A percentile compares a stretch with the other conserved stretches of the same genome.
These are phyloP conservation scores for Asclepias syriaca DNA, from an alignment of 257 asterid species.

Conservation along the genomic window DNA sequence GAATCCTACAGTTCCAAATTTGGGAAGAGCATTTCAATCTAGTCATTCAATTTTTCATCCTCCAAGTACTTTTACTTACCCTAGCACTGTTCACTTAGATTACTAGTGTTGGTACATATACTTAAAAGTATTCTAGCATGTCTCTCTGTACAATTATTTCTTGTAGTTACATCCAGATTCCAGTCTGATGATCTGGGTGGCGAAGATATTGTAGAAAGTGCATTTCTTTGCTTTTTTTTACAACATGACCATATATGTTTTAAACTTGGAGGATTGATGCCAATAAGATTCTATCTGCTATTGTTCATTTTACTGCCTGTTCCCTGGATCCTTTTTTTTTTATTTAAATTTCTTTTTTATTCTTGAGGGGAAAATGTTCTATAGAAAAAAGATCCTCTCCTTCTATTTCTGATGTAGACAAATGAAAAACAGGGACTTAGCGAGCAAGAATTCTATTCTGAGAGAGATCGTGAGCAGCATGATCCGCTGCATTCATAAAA, in stretches of 20 bases:
- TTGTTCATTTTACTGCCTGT: not conserved
- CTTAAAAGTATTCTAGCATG: conserved; percentile 6
- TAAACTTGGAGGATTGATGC: not conserved
- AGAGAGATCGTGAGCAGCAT: too few species aligned
- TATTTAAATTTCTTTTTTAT: not conserved
- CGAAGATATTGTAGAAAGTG: not conserved
- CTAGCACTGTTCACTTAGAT: conserved; percentile 10
- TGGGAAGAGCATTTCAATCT: conserved; percentile 3
- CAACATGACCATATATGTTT: not conserved
- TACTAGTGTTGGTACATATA: conserved; percentile 2
- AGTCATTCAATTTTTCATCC: conserved; percentile 6
- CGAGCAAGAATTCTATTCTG: too few species aligned
- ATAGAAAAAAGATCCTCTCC: too few species aligned
- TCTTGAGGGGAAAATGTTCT: not conserved
- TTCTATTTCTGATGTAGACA: too few species aligned
- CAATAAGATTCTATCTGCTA: not conserved
- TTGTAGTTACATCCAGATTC: conserved; percentile 4
- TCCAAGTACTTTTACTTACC: not conserved
- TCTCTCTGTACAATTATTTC: conserved; percentile 11
- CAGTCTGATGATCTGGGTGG: not conserved
- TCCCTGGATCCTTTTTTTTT: not conserved
- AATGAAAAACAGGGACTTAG: too few species aligned
- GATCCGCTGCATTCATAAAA: too few species aligned
- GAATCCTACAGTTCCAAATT: conserved; percentile 2
- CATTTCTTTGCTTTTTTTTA: too few species aligned